Evolutionary conservation across 2,329 filamentous ascomycete species (phyloP).

Genomic region (Pleoardoris graminearum): DNA sequence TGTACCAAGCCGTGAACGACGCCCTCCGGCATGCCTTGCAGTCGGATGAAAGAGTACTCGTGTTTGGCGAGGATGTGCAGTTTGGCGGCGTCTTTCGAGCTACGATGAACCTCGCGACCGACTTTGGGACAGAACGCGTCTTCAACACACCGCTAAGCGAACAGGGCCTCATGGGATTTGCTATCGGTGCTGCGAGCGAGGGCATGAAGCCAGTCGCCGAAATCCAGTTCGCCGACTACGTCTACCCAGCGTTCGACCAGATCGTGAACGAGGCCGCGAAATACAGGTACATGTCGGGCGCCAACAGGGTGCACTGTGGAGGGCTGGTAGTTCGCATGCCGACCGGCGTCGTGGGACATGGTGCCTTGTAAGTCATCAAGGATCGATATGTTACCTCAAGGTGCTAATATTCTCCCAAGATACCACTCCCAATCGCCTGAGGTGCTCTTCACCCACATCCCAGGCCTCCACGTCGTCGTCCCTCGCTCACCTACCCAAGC

Average conservation of each 20-base stretch:
- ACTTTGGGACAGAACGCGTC: conserved; percentile 83
- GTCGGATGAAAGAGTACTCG: conserved; percentile 79
- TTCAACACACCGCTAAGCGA: conserved; percentile 97
- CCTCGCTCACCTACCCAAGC: conserved; percentile 85
- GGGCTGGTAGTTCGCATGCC: conserved; percentile 90
- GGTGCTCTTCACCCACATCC: conserved; percentile 83
- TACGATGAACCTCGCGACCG: conserved; percentile 85
- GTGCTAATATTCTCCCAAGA: conserved; percentile 33
- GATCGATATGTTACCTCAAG: background rate
- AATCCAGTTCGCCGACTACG: conserved; percentile 94
- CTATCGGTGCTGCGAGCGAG: conserved; percentile 84
- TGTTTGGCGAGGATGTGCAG: conserved; percentile 96
- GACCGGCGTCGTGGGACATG: conserved; percentile 85
- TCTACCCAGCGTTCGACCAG: conserved; percentile 91
- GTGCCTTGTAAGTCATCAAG: conserved; percentile 62
- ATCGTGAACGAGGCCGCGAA: conserved; percentile 93
- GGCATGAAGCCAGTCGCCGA: conserved; percentile 93
- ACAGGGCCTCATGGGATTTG: conserved; percentile 93
- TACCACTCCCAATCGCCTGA: conserved; percentile 92
- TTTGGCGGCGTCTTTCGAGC: conserved; percentile 97
- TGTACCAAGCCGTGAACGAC: conserved; percentile 92
- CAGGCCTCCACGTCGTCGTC: conserved; percentile 82
- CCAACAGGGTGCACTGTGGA: conserved; percentile 60
- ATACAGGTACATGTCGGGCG: conserved; percentile 74
- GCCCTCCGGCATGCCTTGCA: conserved; percentile 81